phyloP scores from a whole-genome alignment of 306 rosid species.

The Malus domestica region DNA sequence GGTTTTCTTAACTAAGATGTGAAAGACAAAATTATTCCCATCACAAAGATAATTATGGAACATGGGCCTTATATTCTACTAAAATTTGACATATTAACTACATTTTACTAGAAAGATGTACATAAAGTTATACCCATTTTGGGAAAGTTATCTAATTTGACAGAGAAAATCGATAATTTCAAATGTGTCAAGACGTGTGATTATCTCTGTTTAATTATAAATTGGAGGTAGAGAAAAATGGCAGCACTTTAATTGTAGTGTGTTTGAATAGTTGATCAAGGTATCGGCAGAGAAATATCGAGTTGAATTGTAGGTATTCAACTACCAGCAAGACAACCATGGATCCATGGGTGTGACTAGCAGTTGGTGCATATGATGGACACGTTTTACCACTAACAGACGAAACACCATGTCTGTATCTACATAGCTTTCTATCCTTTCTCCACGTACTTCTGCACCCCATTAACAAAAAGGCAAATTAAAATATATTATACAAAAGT shows the following conservation, averaged over 20 bases:
- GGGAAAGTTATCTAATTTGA: no score
- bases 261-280: not conserved
- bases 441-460: not conserved
- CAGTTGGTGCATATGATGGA: not conserved
- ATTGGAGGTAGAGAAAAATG: not conserved
- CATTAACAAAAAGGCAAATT: not conserved
- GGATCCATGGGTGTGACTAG: not conserved
- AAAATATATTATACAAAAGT: no score
- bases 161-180: no score
- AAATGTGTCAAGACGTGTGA: not conserved
- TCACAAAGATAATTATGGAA: no score
- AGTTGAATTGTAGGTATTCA: not conserved
- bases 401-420: not conserved
- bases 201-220: no score
- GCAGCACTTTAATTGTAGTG: not conserved
- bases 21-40: no score
- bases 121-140: no score
- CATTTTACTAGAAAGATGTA: no score
- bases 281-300: not conserved
- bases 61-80: no score
- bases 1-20: no score
- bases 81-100: no score
- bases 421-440: not conserved
- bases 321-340: not conserved
- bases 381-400: not conserved